Percentiles rank a stretch among this genome's conserved stretches.
Conservation (phyloP, 225 moss, liverwort and hornwort species). For the Marchantia polymorpha region DNA sequence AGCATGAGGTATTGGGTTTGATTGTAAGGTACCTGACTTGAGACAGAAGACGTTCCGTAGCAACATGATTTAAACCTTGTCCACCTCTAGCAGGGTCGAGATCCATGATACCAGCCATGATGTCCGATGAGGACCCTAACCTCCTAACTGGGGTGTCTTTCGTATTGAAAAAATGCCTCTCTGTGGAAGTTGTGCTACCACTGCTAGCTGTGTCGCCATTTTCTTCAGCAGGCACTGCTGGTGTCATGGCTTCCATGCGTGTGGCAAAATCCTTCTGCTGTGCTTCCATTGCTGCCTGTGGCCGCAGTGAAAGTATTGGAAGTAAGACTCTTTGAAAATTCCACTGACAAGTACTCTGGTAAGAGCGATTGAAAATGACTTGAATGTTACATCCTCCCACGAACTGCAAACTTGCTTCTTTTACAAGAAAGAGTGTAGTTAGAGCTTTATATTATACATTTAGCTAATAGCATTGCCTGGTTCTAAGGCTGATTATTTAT, state of each 20-base stretch:
- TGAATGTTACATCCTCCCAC: background rate
- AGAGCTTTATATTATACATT: background rate
- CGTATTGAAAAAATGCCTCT: background rate
- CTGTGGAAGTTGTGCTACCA: constrained; percentile 17
- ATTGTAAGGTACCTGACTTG: constrained; percentile 27
- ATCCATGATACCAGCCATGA: constrained; percentile 29
- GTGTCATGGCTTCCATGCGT: constrained; percentile 32
- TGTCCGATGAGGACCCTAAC: constrained; percentile 27
- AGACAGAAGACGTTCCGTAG: constrained; percentile 38
- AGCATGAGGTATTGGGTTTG: background rate
- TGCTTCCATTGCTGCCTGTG: constrained; percentile 35
- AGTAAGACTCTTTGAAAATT: background rate
- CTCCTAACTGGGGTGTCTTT: constrained; percentile 18
- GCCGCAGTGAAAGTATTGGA: background rate
- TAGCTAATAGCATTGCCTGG: too few species aligned
- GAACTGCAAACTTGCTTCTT: background rate
- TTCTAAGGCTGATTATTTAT: background rate
- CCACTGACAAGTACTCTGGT: background rate
- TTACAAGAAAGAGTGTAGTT: background rate
- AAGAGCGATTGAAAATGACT: background rate
- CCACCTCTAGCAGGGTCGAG: constrained; percentile 34
- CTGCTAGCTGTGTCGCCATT: constrained; percentile 7
- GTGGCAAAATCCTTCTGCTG: constrained; percentile 28
- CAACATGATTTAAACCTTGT: constrained; percentile 32
- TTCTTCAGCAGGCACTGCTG: constrained; percentile 16